Evolutionary conservation across 768 basidiomycete species (phyloP).

Genomic region (Antrodiella citrinella): DNA sequence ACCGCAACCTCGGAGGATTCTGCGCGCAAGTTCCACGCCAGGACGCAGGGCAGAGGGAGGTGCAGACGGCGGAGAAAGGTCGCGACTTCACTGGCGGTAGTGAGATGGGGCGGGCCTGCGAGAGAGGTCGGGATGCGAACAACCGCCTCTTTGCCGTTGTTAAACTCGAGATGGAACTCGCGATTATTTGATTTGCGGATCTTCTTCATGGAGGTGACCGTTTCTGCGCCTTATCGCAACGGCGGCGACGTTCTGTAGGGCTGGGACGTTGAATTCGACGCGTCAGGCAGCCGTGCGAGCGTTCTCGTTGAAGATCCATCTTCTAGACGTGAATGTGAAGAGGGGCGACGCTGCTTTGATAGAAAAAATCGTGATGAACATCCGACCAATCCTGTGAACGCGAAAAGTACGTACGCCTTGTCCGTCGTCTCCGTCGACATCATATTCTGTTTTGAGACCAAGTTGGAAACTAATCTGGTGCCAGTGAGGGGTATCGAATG

Average conservation of each 20-base stretch:
- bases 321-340: too few relatives aligned
- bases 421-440: too few relatives aligned
- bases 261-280: slow-evolving; percentile 7
- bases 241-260: slow-evolving; percentile 7
- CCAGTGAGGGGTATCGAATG: too few relatives aligned
- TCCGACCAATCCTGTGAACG: too few relatives aligned
- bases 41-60: slow-evolving; percentile 34
- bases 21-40: slow-evolving; percentile 24
- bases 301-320: slow-evolving; percentile 13
- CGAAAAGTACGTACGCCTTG: too few relatives aligned
- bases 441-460: too few relatives aligned
- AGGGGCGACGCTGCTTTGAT: too few relatives aligned
- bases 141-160: slow-evolving; percentile 28
- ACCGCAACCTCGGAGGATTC: slow-evolving; percentile 33
- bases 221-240: slow-evolving; percentile 6
- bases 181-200: slow-evolving; percentile 1
- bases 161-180: slow-evolving; percentile 32
- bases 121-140: slow-evolving; percentile 34
- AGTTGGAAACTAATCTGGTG: too few relatives aligned
- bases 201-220: slow-evolving; percentile 6
- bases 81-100: slow-evolving; percentile 39
- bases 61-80: slow-evolving; percentile 32
- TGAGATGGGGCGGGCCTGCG: slow-evolving; percentile 29
- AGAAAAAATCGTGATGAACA: too few relatives aligned
- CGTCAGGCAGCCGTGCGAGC: slow-evolving; percentile 1